phyloP scores from a whole-genome alignment of 179 eudicot species.

The Silene vulgaris region DNA sequence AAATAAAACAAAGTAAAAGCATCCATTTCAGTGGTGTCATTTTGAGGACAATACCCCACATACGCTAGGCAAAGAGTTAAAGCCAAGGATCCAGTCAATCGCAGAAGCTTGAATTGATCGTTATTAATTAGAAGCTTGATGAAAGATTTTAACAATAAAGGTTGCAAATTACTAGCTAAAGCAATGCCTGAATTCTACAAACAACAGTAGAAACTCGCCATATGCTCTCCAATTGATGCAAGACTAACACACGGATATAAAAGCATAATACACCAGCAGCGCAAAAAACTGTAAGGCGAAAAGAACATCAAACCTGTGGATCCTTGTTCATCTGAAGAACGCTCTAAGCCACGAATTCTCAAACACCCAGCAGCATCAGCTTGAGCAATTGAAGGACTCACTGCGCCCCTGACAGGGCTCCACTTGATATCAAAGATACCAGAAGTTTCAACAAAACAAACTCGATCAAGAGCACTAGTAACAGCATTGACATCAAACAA shows the following conservation, averaged over 20 bases:
- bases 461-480: slow-evolving; percentile 37
- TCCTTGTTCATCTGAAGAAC: slow-evolving; percentile 28
- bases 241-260: neutral
- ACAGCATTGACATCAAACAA: slow-evolving; percentile 65
- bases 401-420: slow-evolving; percentile 42
- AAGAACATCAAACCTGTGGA: slow-evolving; percentile 33
- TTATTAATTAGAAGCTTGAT: too few relatives aligned
- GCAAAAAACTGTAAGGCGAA: neutral
- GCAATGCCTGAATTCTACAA: neutral
- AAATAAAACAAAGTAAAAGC: too few relatives aligned
- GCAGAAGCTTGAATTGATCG: neutral
- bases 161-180: neutral
- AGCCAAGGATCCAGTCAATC: neutral
- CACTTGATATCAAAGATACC: slow-evolving; percentile 89
- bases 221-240: neutral
- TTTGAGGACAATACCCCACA: neutral
- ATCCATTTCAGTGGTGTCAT: too few relatives aligned
- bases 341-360: slow-evolving; percentile 45
- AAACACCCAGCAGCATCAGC: slow-evolving; percentile 87
- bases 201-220: neutral
- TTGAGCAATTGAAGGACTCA: slow-evolving; percentile 67
- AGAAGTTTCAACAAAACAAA: slow-evolving; percentile 52
- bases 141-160: neutral
- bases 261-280: neutral
- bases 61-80: neutral